Base-by-base conservation (phyloP, 2,329 filamentous ascomycete genomes). In the Botryosphaeria dothidea region DNA sequence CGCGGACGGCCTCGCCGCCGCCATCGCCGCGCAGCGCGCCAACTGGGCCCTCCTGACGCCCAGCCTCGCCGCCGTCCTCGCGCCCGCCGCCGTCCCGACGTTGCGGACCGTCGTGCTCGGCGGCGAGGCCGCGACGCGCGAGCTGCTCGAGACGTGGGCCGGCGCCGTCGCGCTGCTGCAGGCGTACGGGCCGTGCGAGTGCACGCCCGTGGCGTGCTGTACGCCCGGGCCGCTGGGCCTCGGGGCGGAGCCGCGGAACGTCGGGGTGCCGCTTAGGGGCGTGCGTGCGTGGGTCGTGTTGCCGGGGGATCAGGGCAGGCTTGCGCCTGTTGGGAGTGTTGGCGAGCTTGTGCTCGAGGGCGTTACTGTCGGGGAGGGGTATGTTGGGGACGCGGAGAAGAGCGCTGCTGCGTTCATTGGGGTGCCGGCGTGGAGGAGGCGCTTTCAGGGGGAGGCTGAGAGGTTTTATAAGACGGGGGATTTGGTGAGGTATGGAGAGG, bases 21-120 rank as follows among this genome's bases (percentile, higher is more conserved):
- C 80, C 0, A 83, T 54, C 9, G 21, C 15, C 11, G 17, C 13
- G 1, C 36, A 25, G 3, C 6, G 7, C 2, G 19, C 19, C 36
- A 77, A 70, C n/a, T 68, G 75, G 45, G 74, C 74, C 4, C 72
- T 74, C 13, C 73, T 78, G 75, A 78, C 76, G 13, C 76, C 76
- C 13, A 75, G 75, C 2, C 73, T 78, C 2, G 75, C 73, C 27
- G 69, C 81, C 68, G 72, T 74, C 1, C 66, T 78, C 2, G 71
- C 74, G 13, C 73, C 76, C 1, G 77, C 75, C 45, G 71, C 75
- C 9, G 34, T 81, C 69, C 46, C 81, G 68, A 63, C 75, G 2
- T 70, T 85, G 51, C 6, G 8, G n/a, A 72, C 70, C 0, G 66
- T 77, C 6, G 65, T 73, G 1, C 65, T 77, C 4, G 72, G 72